phyloP scores from a whole-genome alignment of 164 flowering plant genomes.

The Platanus orientalis region DNA sequence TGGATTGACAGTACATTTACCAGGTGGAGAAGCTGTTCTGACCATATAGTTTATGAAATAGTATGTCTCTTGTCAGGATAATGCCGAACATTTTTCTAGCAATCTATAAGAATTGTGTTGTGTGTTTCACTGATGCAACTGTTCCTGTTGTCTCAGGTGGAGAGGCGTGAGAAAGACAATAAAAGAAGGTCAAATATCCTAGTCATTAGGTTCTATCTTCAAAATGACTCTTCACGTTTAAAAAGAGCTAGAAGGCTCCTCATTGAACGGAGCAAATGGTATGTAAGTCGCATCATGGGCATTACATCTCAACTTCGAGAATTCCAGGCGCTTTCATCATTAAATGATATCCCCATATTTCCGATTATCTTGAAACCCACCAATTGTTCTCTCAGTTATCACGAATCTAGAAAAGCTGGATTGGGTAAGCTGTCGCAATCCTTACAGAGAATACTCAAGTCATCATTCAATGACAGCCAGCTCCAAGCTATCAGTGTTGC shows the following conservation, averaged over 20 bases:
- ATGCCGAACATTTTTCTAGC: not conserved
- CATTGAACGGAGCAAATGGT: slow-evolving; percentile 85
- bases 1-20: not conserved
- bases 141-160: slow-evolving; percentile 51
- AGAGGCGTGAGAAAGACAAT: slow-evolving; percentile 75
- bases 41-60: not conserved
- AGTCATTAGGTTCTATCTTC: slow-evolving; percentile 63
- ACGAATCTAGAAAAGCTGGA: slow-evolving; percentile 26
- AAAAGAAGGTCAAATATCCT: slow-evolving; percentile 54
- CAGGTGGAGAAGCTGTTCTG: not conserved
- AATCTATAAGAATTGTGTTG: not conserved
- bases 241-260: slow-evolving; percentile 71
- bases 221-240: slow-evolving; percentile 54
- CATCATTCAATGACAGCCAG: slow-evolving; percentile 81
- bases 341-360: slow-evolving; percentile 71
- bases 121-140: slow-evolving; percentile 2
- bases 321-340: slow-evolving; percentile 88
- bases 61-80: not conserved
- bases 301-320: slow-evolving; percentile 90
- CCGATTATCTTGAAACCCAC: slow-evolving; percentile 64
- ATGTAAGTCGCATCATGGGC: slow-evolving; percentile 71
- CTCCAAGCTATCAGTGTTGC: slow-evolving; percentile 71
- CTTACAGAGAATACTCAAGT: slow-evolving; percentile 48
- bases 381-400: slow-evolving; percentile 15
- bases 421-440: slow-evolving; percentile 50